Evolutionary conservation across 768 basidiomycete genomes (phyloP).

Genomic region (Boletus vermiculosoides): DNA sequence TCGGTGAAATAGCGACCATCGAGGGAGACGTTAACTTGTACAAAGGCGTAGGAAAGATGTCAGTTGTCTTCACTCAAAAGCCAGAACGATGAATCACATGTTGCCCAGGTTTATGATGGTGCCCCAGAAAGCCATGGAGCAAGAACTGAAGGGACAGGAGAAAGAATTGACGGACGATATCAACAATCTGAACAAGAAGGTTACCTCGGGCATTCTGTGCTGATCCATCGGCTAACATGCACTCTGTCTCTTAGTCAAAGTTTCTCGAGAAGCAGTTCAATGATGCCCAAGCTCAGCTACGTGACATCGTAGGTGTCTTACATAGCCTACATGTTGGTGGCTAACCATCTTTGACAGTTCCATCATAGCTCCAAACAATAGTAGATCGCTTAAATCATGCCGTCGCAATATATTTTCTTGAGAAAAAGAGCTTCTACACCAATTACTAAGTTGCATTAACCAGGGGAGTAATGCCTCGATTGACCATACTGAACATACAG

Average conservation of each 20-base stretch:
- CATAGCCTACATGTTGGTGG: not conserved
- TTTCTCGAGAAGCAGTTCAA: conserved; percentile 93
- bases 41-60: conserved; percentile 97
- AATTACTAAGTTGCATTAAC: conserved; percentile 1
- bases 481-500: not conserved
- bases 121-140: conserved; percentile 76
- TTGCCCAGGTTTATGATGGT: conserved; percentile 82
- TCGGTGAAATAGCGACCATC: conserved; percentile 73
- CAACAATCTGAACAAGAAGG: conserved; percentile 81
- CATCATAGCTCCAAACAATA: conserved; percentile 30
- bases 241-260: conserved; percentile 58
- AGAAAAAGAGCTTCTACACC: not conserved
- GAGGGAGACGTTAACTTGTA: conserved; percentile 79
- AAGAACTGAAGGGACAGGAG: conserved; percentile 70
- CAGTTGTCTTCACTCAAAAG: conserved; percentile 5
- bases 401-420: conserved; percentile 10
- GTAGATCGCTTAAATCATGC: conserved; percentile 10
- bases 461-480: not conserved
- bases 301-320: conserved; percentile 66
- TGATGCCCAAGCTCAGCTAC: conserved; percentile 82
- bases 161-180: conserved; percentile 86
- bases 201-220: conserved; percentile 25
- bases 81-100: not conserved
- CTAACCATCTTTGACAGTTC: conserved; percentile 23
- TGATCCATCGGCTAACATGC: not conserved